phyloP scores from a whole-genome alignment of 106 monocot species.

The Phalaenopsis equestris region DNA sequence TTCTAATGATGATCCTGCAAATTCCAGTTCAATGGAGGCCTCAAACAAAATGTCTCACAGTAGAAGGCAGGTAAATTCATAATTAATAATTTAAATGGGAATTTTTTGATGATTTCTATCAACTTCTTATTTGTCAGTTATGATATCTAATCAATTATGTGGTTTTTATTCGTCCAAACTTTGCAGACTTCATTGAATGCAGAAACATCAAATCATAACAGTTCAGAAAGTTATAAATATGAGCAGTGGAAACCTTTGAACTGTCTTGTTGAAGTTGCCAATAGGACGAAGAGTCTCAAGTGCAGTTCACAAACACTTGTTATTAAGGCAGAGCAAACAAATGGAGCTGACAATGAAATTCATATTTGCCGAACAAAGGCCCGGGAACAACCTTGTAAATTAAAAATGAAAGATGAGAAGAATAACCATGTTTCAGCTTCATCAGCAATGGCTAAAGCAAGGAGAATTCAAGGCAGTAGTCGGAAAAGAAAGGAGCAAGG shows the following conservation, averaged over 20 bases:
- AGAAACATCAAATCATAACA: slow-evolving; percentile 35
- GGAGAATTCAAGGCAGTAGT: slow-evolving; percentile 20
- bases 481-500: slow-evolving; percentile 41
- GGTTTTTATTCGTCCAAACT: not conserved
- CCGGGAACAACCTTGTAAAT: slow-evolving; percentile 30
- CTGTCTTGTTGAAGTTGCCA: slow-evolving; percentile 80
- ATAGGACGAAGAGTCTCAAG: slow-evolving; percentile 54
- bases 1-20: slow-evolving; percentile 20
- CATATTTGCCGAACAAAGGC: not conserved
- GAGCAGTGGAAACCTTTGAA: slow-evolving; percentile 85
- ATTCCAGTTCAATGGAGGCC: slow-evolving; percentile 37
- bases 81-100: not conserved
- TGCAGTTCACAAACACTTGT: slow-evolving; percentile 27
- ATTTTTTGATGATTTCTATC: not conserved
- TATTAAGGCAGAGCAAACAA: slow-evolving; percentile 39
- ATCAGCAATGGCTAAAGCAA: slow-evolving; percentile 27
- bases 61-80: slow-evolving; percentile 54
- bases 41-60: slow-evolving; percentile 30
- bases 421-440: slow-evolving; percentile 13
- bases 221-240: slow-evolving; percentile 33
- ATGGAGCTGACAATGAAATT: slow-evolving; percentile 11
- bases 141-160: not conserved
- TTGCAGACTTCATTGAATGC: slow-evolving; percentile 43
- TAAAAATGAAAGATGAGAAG: slow-evolving; percentile 42
- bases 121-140: not conserved